phyloP scores from a whole-genome alignment of 2,329 filamentous ascomycete genomes.

The Ramichloridium luteum region DNA sequence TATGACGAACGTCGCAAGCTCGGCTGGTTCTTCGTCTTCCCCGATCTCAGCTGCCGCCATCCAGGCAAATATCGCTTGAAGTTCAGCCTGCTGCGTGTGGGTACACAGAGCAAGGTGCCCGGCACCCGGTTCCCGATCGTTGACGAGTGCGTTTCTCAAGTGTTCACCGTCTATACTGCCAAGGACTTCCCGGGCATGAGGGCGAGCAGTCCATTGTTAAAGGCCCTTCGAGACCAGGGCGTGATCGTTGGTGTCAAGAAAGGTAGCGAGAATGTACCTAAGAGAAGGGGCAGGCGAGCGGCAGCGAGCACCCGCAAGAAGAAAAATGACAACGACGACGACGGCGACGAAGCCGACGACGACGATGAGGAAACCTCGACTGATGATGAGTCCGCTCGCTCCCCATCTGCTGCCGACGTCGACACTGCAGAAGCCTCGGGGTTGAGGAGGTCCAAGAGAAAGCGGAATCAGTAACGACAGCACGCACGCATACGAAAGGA shows the following conservation, averaged over 20 bases:
- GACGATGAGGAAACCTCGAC: constrained; percentile 11
- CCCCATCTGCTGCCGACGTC: no score
- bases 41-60: constrained; percentile 67
- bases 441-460: no score
- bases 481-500: no score
- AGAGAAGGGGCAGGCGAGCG: no score
- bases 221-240: constrained; percentile 63
- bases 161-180: constrained; percentile 71
- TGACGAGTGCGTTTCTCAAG: constrained; percentile 49
- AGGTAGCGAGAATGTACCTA: constrained; percentile 53
- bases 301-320: constrained; percentile 23
- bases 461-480: no score
- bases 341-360: constrained; percentile 7
- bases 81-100: constrained; percentile 61
- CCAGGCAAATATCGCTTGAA: constrained; percentile 63
- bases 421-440: no score
- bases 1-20: constrained; percentile 60
- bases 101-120: constrained; percentile 45
- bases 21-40: constrained; percentile 78
- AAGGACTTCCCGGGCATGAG: constrained; percentile 82
- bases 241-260: constrained; percentile 81
- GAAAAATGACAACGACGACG: constrained; percentile 16
- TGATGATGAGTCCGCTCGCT: no score
- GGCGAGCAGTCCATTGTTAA: constrained; percentile 61
- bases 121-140: constrained; percentile 39